Percentiles rank a stretch among this genome's conserved stretches.
Evolutionary conservation across 306 rosid species (phyloP).

Genomic region (Vigna mungo): DNA sequence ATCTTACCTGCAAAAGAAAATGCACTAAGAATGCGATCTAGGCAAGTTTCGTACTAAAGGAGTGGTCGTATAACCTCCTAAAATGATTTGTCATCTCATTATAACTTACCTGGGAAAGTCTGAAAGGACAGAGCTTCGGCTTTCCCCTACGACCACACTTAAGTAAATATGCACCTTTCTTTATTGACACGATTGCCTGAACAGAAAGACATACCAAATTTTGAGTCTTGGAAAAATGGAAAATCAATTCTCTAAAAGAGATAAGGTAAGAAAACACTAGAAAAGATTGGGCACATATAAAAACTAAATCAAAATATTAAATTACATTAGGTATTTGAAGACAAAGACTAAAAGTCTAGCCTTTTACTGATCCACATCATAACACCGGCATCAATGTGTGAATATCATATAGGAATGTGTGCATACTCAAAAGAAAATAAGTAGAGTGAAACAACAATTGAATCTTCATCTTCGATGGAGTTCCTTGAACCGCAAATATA

Average conservation of each 20-base stretch:
- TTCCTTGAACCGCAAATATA: too few relatives aligned
- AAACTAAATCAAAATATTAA: constrained; percentile 31
- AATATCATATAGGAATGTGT: background rate
- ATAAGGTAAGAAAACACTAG: constrained; percentile 17
- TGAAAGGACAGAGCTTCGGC: constrained; percentile 80
- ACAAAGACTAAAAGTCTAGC: constrained; percentile 26
- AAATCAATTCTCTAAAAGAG: background rate
- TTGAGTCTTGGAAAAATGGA: constrained; percentile 30
- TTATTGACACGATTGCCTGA: constrained; percentile 85
- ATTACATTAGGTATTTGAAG: constrained; percentile 14
- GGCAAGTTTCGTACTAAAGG: constrained; percentile 26
- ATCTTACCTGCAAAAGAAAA: too few relatives aligned
- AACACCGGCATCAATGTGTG: background rate
- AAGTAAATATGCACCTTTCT: constrained; percentile 84
- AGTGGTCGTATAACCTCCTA: background rate
- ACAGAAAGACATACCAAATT: constrained; percentile 34
- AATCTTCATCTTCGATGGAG: too few relatives aligned
- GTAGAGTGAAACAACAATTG: constrained; percentile 15
- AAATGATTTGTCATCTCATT: constrained; percentile 8
- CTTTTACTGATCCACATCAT: background rate
- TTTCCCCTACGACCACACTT: constrained; percentile 82
- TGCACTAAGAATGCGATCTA: constrained; percentile 22
- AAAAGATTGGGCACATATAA: constrained; percentile 37
- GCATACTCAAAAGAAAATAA: background rate
- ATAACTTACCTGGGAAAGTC: constrained; percentile 74